Conservation (phyloP, 148 eudicot species). For the Camellia lanceoleosa region DNA sequence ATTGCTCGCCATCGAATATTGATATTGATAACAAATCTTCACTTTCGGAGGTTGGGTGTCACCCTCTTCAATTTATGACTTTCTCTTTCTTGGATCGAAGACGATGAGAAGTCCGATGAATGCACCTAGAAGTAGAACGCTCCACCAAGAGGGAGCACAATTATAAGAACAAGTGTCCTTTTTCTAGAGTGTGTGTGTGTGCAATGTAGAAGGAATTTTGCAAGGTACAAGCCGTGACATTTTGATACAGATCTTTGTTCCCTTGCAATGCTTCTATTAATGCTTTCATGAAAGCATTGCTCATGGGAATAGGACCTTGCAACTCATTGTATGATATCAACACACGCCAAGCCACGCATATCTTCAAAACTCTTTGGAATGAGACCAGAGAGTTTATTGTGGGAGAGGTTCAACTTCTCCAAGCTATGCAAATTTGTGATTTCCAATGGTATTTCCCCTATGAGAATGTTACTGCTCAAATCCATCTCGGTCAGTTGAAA, state of each 20-base stretch:
- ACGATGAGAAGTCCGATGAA: conserved; percentile 1
- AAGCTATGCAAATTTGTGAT: conserved; percentile 25
- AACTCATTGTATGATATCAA: conserved; percentile 38
- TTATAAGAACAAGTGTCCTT: conserved; percentile 4
- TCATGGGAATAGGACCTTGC: conserved; percentile 34
- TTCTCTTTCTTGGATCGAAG: neutral
- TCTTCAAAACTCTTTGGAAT: conserved; percentile 32
- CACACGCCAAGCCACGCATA: conserved; percentile 19
- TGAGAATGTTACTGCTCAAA: neutral
- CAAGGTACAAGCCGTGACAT: conserved; percentile 28
- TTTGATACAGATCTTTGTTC: conserved; percentile 31
- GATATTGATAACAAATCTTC: conserved; percentile 26
- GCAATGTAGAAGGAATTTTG: neutral
- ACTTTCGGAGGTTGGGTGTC: neutral
- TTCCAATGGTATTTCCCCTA: conserved; percentile 29
- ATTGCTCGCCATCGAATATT: conserved; percentile 27
- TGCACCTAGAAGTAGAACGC: conserved; percentile 16
- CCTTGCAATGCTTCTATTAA: conserved; percentile 19
- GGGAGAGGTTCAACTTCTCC: conserved; percentile 33
- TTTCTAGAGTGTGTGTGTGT: neutral
- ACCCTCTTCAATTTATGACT: neutral
- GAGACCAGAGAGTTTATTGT: conserved; percentile 6
- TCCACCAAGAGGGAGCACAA: conserved; percentile 23
- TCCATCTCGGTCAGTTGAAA: neutral
- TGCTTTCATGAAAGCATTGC: conserved; percentile 24